These are phyloP conservation scores for Phyllosticta citriasiana DNA, from an alignment of 2,329 filamentous ascomycete species.

Conservation along the genomic window DNA sequence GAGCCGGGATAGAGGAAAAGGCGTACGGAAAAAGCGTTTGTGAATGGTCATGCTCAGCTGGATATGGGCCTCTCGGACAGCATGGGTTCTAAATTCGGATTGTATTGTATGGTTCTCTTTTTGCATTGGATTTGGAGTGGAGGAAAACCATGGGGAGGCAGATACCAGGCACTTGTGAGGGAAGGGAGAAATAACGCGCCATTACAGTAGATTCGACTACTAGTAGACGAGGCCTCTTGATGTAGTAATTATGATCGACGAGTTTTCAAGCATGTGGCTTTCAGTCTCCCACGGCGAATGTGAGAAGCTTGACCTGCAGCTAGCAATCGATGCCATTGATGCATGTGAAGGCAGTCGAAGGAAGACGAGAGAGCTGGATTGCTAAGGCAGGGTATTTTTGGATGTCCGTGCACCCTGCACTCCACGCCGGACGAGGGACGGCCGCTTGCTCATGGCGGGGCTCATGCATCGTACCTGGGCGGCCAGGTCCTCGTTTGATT, in stretches of 20 bases:
- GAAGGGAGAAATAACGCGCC: neutral
- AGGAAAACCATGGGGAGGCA: neutral
- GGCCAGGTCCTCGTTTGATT: conserved; percentile 2
- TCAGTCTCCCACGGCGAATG: neutral
- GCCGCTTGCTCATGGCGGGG: neutral
- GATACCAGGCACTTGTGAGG: neutral
- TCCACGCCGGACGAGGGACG: neutral
- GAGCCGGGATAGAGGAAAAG: conserved; percentile 12
- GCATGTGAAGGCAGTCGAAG: neutral
- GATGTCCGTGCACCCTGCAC: neutral
- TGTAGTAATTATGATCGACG: conserved; percentile 11
- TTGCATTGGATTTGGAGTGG: neutral
- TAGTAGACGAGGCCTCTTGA: conserved; percentile 2
- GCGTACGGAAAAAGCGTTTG: conserved; percentile 10
- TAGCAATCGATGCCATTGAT: neutral
- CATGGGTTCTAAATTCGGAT: conserved; percentile 1
- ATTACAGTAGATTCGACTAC: neutral
- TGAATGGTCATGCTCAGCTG: conserved; percentile 14
- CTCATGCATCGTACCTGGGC: conserved; percentile 4
- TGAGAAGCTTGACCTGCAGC: neutral
- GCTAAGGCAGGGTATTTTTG: neutral
- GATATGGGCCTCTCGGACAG: conserved; percentile 11
- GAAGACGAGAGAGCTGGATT: neutral
- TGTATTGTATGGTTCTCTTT: conserved; percentile 4
- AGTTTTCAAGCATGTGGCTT: neutral